A percentile compares a stretch with the other conserved stretches of the same genome.
Evolutionary conservation across 2,329 filamentous ascomycete species (phyloP).

Genomic region (Mycosphaerelloides madeirae): DNA sequence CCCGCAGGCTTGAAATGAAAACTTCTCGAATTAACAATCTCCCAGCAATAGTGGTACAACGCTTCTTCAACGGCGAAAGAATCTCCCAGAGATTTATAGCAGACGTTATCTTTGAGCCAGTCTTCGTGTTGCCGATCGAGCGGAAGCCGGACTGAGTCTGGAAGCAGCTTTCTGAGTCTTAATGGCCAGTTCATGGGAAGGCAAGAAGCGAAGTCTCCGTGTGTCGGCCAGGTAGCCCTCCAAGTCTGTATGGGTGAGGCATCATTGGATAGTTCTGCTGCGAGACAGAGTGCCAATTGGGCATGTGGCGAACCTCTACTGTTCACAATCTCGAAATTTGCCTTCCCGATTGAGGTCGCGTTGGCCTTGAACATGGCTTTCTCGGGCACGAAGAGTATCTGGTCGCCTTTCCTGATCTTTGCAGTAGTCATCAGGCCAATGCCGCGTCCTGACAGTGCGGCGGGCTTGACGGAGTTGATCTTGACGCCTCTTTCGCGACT

Average conservation of each 20-base stretch:
- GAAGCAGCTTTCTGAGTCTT: constrained; percentile 37
- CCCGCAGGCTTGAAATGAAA: constrained; percentile 53
- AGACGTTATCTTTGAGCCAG: constrained; percentile 22
- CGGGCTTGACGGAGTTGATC: constrained; percentile 63
- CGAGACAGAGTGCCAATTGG: constrained; percentile 54
- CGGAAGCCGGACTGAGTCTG: constrained; percentile 32
- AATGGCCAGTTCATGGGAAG: constrained; percentile 55
- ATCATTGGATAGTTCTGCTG: constrained; percentile 13
- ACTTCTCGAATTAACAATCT: constrained; percentile 56
- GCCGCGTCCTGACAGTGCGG: constrained; percentile 65
- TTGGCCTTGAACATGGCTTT: constrained; percentile 61
- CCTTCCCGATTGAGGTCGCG: constrained; percentile 34
- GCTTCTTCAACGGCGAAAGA: too few species aligned
- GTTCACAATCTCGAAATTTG: background rate
- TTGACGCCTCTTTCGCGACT: constrained; percentile 59
- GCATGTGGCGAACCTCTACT: constrained; percentile 50
- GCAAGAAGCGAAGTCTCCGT: constrained; percentile 53
- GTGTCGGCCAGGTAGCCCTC: constrained; percentile 53
- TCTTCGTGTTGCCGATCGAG: constrained; percentile 29
- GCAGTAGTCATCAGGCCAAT: constrained; percentile 71
- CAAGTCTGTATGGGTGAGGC: constrained; percentile 16
- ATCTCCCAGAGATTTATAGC: background rate
- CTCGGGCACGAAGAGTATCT: constrained; percentile 62
- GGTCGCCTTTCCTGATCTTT: constrained; percentile 57
- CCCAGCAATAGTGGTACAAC: constrained; percentile 53